Evolutionary conservation across 129 eudicot genomes (phyloP).

Genomic region (Artemisia argyi): DNA sequence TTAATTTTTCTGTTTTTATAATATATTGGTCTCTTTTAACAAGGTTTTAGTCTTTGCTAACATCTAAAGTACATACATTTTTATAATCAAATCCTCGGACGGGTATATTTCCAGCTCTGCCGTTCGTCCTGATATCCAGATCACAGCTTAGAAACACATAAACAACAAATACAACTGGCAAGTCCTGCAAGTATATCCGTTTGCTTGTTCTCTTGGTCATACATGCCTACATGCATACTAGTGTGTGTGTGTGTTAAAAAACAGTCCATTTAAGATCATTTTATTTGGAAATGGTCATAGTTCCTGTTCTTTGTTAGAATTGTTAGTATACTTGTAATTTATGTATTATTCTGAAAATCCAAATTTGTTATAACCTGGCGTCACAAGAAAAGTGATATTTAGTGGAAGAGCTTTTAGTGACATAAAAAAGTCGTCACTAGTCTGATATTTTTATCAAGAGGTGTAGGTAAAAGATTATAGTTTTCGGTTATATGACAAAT

Average conservation of each 20-base stretch:
- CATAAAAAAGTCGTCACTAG: too few relatives aligned
- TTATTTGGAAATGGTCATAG: background rate
- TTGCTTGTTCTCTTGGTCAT: background rate
- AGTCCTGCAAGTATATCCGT: background rate
- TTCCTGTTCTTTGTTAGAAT: too few relatives aligned
- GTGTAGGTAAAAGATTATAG: too few relatives aligned
- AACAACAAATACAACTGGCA: background rate
- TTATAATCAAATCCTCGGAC: slow-evolving; percentile 10
- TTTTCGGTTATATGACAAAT: too few relatives aligned
- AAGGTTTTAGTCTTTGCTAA: background rate
- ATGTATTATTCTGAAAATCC: too few relatives aligned
- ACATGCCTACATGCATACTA: background rate
- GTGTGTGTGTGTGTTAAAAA: too few relatives aligned
- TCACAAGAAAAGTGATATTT: too few relatives aligned
- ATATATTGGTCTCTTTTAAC: background rate
- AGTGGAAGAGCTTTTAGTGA: too few relatives aligned
- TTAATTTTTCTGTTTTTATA: background rate
- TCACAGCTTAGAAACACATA: background rate
- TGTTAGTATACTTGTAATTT: too few relatives aligned
- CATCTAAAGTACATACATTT: background rate
- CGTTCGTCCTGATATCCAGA: background rate
- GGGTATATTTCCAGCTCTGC: background rate
- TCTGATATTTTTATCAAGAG: too few relatives aligned
- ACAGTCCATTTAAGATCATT: background rate
- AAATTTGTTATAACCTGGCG: too few relatives aligned